phyloP scores from a whole-genome alignment of 441 rosid genomes.

The Populus tomentosa region DNA sequence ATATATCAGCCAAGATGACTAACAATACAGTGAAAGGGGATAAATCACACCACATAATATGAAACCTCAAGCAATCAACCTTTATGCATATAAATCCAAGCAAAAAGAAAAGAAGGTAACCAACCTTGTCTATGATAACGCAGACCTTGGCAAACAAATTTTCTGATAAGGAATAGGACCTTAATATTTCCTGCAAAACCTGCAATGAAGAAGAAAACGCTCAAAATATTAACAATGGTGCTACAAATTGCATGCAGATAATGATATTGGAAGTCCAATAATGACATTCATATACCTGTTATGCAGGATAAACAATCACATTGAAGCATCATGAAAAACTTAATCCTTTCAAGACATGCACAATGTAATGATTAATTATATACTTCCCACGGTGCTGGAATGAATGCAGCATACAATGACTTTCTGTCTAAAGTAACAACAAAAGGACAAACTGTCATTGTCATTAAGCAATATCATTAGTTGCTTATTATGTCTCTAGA shows the following conservation, averaged over 20 bases:
- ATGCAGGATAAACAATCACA: neutral
- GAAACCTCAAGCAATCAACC: neutral
- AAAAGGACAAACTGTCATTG: no score
- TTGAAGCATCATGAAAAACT: no score
- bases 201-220: constrained; percentile 24
- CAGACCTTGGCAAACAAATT: constrained; percentile 72
- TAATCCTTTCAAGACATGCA: neutral
- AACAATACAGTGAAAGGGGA: neutral
- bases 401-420: neutral
- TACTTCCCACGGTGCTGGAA: neutral
- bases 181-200: constrained; percentile 83
- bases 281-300: neutral
- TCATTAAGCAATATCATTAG: no score
- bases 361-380: neutral
- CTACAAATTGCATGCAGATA: neutral
- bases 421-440: neutral
- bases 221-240: neutral
- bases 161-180: constrained; percentile 61
- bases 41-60: neutral
- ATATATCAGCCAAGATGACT: neutral
- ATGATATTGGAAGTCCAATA: neutral
- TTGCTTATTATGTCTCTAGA: no score
- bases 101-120: constrained; percentile 11
- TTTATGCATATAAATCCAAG: neutral
- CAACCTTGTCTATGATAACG: constrained; percentile 85